Base-by-base conservation (phyloP, 192 early-diverging fungal genomes). In the Linnemannia zychae region DNA sequence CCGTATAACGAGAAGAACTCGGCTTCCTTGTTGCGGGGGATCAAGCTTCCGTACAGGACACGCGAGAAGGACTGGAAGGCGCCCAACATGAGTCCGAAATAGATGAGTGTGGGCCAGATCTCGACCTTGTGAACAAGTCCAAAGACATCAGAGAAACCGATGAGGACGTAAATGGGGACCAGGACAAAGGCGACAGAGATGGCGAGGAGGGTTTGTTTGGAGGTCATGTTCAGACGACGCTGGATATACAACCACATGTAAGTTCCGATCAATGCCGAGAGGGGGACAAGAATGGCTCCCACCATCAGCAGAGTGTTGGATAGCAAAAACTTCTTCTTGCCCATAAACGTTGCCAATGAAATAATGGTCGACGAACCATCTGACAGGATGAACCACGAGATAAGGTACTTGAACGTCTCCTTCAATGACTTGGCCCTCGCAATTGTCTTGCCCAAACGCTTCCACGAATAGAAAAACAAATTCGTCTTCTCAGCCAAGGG, bases 1-100 rank as follows among this genome's bases (percentile, higher is more conserved):
- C 91, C 93, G 77, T 92, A 96, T 11, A 96, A 74, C 28, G 89
- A 89, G 75, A 95, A 96, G 88, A 96, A 95, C 79, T 94, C 87
- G 17, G 92, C 88, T 67, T 95, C 95, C 46, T 87, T 89, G 31
- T 94, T 94, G 37, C 87, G 89, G 1, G 95, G 95, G 0, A 92
- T 70, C 72, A 96, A 80, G 57, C 93, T 91, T 4, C 91, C 89
- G 71, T 93, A 94, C 75, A 95, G 69, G 36, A 90, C 91, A 18
- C 93, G 89, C 50, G 90, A 92, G 77, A 90, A 92, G 33, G 84
- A 85, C 75, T 89, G 88, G 36, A 89, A 85, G 33, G 92, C 88
- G 31, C 93, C 95, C 37, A 92, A 76, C 70, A 94, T 86, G 15
- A 96, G 75, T 5, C 95, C 95, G 40, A 91, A 91, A 71, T 90